Percentiles rank a stretch among this genome's conserved stretches.
Conservation (phyloP, 2,329 filamentous ascomycete genomes). For the Didymella segeticola region DNA sequence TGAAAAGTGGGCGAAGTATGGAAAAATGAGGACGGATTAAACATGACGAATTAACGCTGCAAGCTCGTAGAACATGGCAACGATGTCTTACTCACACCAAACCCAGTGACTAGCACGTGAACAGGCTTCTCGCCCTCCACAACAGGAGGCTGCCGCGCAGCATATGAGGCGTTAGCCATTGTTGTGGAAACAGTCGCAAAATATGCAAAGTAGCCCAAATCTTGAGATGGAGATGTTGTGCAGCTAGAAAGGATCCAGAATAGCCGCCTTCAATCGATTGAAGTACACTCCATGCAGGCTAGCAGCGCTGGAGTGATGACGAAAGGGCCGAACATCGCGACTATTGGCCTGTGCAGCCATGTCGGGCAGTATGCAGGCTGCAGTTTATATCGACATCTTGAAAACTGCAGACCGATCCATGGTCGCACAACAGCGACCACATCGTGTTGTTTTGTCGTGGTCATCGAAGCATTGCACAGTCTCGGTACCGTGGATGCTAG, state of each 20-base stretch:
- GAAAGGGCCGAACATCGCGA: neutral
- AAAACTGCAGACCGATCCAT: neutral
- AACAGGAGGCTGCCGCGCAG: conserved; percentile 38
- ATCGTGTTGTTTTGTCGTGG: neutral
- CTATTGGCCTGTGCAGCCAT: neutral
- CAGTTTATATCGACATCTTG: neutral
- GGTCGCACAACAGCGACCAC: conserved; percentile 2
- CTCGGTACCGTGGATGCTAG: conserved; percentile 5
- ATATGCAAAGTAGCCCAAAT: no score
- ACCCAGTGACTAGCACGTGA: conserved; percentile 47
- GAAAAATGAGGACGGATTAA: neutral
- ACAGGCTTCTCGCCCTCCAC: conserved; percentile 41
- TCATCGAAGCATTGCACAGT: conserved; percentile 1
- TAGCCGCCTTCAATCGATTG: conserved; percentile 3
- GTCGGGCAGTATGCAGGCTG: conserved; percentile 1
- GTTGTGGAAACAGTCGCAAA: conserved; percentile 16
- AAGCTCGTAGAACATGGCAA: neutral
- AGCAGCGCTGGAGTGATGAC: conserved; percentile 10
- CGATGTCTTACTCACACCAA: conserved; percentile 35
- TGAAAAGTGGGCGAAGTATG: neutral
- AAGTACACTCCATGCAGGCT: conserved; percentile 22
- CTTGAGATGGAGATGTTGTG: neutral
- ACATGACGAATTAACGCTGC: neutral
- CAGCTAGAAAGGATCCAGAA: neutral
- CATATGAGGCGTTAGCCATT: conserved; percentile 28